Evolutionary conservation across 331 rosid genomes (phyloP).

Genomic region (Acacia concinna): DNA sequence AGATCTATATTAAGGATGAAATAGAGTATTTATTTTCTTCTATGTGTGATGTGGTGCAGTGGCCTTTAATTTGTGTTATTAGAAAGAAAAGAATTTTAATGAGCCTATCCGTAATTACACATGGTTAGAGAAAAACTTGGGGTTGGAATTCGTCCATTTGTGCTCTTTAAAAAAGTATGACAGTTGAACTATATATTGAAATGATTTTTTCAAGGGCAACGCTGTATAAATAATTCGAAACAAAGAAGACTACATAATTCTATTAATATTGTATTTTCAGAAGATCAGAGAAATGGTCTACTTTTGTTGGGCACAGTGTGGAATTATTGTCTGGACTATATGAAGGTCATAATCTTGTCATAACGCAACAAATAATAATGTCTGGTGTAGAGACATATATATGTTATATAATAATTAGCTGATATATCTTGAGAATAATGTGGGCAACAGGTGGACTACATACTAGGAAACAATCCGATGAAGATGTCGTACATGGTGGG

Average conservation of each 20-base stretch:
- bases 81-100: too few relatives aligned
- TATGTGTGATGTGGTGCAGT: too few relatives aligned
- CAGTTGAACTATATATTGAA: neutral
- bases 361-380: neutral
- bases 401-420: neutral
- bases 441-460: constrained; percentile 72
- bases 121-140: neutral
- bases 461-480: constrained; percentile 77
- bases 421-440: neutral
- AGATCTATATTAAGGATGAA: too few relatives aligned
- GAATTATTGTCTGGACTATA: neutral
- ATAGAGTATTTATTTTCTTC: too few relatives aligned
- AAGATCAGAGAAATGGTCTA: neutral
- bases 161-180: neutral
- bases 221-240: neutral
- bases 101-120: neutral
- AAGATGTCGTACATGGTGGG: constrained; percentile 84
- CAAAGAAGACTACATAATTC: neutral
- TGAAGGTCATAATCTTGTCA: neutral
- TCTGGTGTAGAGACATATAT: neutral
- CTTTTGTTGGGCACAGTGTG: neutral
- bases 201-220: neutral
- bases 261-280: neutral
- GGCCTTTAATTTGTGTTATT: too few relatives aligned
- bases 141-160: neutral